A percentile compares a stretch with the other conserved stretches of the same genome.
Evolutionary conservation across 495 filamentous ascomycete genomes (phyloP).

Genomic region (Tuber calosporum): DNA sequence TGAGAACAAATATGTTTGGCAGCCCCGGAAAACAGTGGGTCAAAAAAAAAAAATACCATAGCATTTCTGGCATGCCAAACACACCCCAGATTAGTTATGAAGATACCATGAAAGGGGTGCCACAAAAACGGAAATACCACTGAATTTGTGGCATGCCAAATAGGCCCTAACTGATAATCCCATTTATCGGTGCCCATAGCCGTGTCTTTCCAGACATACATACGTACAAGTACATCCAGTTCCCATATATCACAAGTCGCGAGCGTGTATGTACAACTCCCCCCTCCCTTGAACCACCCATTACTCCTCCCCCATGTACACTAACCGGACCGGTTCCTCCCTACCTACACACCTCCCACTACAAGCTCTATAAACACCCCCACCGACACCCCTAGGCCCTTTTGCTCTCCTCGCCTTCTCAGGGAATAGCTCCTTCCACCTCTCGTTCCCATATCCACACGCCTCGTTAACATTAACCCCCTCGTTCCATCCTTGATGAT

Average conservation of each 20-base stretch:
- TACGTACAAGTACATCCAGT: not conserved
- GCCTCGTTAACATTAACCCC: slow-evolving; percentile 39
- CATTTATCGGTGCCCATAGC: not conserved
- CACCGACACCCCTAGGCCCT: slow-evolving; percentile 5
- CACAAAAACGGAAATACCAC: too few species aligned
- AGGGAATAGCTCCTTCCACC: slow-evolving; percentile 33
- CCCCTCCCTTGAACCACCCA: not conserved
- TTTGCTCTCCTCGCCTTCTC: slow-evolving; percentile 7
- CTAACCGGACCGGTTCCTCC: slow-evolving; percentile 20
- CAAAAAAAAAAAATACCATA: too few species aligned
- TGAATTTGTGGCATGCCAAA: too few species aligned
- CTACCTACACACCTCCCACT: slow-evolving; percentile 21
- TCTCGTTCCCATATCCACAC: slow-evolving; percentile 36
- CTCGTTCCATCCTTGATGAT: slow-evolving; percentile 41
- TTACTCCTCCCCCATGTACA: slow-evolving; percentile 14
- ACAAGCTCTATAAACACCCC: slow-evolving; percentile 28
- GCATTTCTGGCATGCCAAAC: too few species aligned
- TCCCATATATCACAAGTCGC: not conserved
- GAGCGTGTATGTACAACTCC: not conserved
- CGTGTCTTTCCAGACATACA: not conserved
- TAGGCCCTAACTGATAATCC: not conserved
- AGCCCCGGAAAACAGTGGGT: too few species aligned
- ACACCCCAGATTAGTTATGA: too few species aligned
- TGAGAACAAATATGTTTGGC: too few species aligned
- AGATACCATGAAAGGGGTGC: too few species aligned